Evolutionary conservation across 495 filamentous ascomycete species (phyloP), one percentile per base, ranked within the genome.

Genomic region (Penicillium tannophilum): DNA sequence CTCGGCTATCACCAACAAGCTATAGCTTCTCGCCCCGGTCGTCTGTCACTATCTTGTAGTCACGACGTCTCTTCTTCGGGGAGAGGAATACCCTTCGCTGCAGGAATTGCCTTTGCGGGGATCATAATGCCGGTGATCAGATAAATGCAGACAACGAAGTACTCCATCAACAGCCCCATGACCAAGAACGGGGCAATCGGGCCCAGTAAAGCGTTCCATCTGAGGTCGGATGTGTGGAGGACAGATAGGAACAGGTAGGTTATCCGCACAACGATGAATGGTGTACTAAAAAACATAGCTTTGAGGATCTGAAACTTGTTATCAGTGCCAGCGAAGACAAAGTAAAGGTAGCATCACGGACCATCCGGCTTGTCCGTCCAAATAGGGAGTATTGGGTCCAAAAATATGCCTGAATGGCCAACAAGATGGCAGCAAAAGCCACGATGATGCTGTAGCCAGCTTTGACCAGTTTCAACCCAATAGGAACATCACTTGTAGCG

Each of bases 151-250:
- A 74, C 61, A 20, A 74, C 71, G 14, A 41, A 54, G 47, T 68
- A 72, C 41, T 74, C 70, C 68, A 71, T 70, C 11, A 72, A 4
- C 43, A 72, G 30, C 6, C 56, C 70, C 72, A 75, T 70, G 4
- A 68, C 24, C 24, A 72, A 42, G 46, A 68, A 70, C 14, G 70
- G 66, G 26, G 55, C 59, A 55, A 68, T 60, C 2, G 62, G 60
- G 20, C 70, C 68, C 4, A 4, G 46, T 10, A 72, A 28, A 20
- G 62, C 50, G 39, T 63, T 63, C 68, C 68, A 73, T 12, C 52
- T 63, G 20, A 53, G 33, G 33, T 63, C 58, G 2, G 55, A 54
- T 17, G 64, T 6, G 19, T 60, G 54, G 31, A 67, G 44, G 1
- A 41, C 39, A 16, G 39, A 41, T 6, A 41, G 14, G 7, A 41